Base-by-base conservation (phyloP, 768 basidiomycete genomes). In the Megacollybia marginata region DNA sequence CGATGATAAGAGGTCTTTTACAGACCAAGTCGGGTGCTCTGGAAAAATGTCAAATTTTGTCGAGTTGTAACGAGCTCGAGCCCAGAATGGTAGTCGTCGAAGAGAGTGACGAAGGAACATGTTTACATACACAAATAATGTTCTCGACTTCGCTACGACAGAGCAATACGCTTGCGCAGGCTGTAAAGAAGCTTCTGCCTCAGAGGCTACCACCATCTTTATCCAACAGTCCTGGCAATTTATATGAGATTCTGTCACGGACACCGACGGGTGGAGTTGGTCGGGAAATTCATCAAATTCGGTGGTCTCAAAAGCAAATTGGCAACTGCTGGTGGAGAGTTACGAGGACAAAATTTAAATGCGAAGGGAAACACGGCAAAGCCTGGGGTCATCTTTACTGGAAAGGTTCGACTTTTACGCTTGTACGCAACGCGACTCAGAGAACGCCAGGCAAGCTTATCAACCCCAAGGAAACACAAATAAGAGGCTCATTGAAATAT, bases 381-480 rank as follows among this genome's bases (percentile, higher is more conserved):
- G 89, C 79, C 15, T 92, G 91, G 91, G 90, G 90, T 7, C 70
- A 72, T 52, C 67, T 92, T 5, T 74, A 81, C 49, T 92, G 89
- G 88, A 80, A 74, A 70, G 88, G 90, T 90, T 47, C 51, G 80
- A 67, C 19, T 23, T 42, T 46, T 53, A 32, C 18, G 40, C 9
- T 35, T 47, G 33, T 50, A 42, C 11, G 13, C 18, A 19, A 43
- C 38, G 36, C 20, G 12, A 20, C 44, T n/a, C n/a, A 40, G 43
- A 47, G 35, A 48, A 51, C 45, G 15, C 2, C 53, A 88, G 87
- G 85, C 43, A 76, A 79, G 57, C 65, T 64, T 33, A 75, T 87
- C n/a, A 85, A 78, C 60, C 56, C 64, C 42, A 69, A 61, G 28
- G 82, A 85, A 53, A 79, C 85, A 60, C 68, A 67, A 48, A 92